Percentiles rank a stretch among this genome's conserved stretches.
These are phyloP conservation scores for Psilocybe tampanensis DNA, from an alignment of 768 basidiomycete genomes.

Conservation along the genomic window DNA sequence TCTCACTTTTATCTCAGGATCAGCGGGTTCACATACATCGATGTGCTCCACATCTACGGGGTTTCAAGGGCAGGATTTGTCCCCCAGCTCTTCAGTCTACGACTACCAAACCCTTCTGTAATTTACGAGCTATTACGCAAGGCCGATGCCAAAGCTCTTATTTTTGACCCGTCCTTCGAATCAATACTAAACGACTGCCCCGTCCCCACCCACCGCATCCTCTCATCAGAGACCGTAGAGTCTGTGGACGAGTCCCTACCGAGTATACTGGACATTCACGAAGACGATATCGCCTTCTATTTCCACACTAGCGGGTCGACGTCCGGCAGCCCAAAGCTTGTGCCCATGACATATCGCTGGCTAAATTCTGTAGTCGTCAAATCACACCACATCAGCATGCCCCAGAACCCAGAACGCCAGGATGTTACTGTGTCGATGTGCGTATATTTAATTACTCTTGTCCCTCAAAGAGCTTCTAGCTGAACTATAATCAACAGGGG, in stretches of 20 bases:
- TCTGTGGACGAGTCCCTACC: conserved; percentile 43
- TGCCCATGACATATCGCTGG: conserved; percentile 73
- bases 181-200: conserved; percentile 46
- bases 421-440: conserved; percentile 79
- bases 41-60: conserved; percentile 75
- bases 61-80: conserved; percentile 76
- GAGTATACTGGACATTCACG: conserved; percentile 35
- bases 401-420: conserved; percentile 50
- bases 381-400: conserved; percentile 51
- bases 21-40: conserved; percentile 69
- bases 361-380: conserved; percentile 63
- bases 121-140: conserved; percentile 69
- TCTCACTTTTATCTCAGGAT: conserved; percentile 48
- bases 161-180: conserved; percentile 63
- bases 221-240: conserved; percentile 40
- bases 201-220: conserved; percentile 49
- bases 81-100: conserved; percentile 77
- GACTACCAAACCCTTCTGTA: conserved; percentile 73
- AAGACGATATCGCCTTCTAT: conserved; percentile 57
- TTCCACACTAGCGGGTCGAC: conserved; percentile 86
- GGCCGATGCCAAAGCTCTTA: conserved; percentile 63
- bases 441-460: conserved; percentile 32
- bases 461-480: conserved; percentile 28
- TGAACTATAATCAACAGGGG: conserved; percentile 54
- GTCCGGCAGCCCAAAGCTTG: conserved; percentile 81